phyloP scores from a whole-genome alignment of 495 filamentous ascomycete species.

The Cercophora sp. region DNA sequence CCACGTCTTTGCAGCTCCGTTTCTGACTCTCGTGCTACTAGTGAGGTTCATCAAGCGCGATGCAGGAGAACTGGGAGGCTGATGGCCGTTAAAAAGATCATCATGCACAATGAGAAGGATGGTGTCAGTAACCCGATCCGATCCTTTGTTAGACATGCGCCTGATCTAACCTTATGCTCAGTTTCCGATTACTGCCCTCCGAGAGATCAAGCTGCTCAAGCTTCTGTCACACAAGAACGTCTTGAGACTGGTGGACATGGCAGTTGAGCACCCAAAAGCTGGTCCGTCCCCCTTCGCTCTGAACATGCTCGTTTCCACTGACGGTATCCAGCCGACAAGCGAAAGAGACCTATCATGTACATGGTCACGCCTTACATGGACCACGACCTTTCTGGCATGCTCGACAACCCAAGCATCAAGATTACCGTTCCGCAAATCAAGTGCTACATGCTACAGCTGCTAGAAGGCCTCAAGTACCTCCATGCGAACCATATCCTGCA shows the following conservation, averaged over 20 bases:
- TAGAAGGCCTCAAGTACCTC: slow-evolving; percentile 84
- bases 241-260: slow-evolving; percentile 89
- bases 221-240: slow-evolving; percentile 87
- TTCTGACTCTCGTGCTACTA: slow-evolving; percentile 25
- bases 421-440: slow-evolving; percentile 92
- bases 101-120: slow-evolving; percentile 83
- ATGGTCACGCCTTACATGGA: slow-evolving; percentile 99
- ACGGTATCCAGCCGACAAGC: slow-evolving; percentile 67
- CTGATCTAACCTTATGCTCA: slow-evolving; percentile 20
- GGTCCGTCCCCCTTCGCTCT: no score
- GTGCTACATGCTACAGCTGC: slow-evolving; percentile 92
- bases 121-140: slow-evolving; percentile 49
- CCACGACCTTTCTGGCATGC: slow-evolving; percentile 90
- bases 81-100: slow-evolving; percentile 91
- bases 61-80: slow-evolving; percentile 66
- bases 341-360: slow-evolving; percentile 85
- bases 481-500: slow-evolving; percentile 89
- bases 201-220: slow-evolving; percentile 95
- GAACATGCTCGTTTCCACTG: no score
- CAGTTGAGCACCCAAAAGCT: slow-evolving; percentile 73
- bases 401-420: slow-evolving; percentile 87
- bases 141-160: background rate
- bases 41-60: slow-evolving; percentile 87
- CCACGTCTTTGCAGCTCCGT: slow-evolving; percentile 1
- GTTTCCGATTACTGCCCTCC: slow-evolving; percentile 75